These are phyloP conservation scores for Salix caprea DNA, from an alignment of 345 rosid species.

Conservation along the genomic window DNA sequence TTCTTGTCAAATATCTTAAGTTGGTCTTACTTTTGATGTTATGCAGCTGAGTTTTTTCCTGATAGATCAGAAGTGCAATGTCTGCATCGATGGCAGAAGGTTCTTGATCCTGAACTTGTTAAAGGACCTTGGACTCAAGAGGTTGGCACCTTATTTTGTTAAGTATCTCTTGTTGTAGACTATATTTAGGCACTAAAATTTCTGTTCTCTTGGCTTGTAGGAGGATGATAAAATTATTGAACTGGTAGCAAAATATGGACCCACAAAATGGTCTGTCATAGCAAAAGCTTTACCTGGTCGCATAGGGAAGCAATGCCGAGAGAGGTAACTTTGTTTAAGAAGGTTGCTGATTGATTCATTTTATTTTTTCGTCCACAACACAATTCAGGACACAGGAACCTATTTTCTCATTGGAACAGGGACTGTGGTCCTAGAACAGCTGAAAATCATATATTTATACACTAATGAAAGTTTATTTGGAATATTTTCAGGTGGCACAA, in stretches of 20 bases:
- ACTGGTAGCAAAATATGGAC: slow-evolving; percentile 69
- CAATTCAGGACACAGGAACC: neutral
- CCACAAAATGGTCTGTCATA: slow-evolving; percentile 91
- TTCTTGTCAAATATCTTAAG: neutral
- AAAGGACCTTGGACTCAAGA: slow-evolving; percentile 99
- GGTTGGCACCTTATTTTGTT: slow-evolving; percentile 36
- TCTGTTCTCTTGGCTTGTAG: slow-evolving; percentile 33
- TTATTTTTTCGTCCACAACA: neutral
- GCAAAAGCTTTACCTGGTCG: slow-evolving; percentile 91
- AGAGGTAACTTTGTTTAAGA: slow-evolving; percentile 49
- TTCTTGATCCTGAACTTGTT: slow-evolving; percentile 88
- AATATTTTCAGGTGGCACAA: slow-evolving; percentile 86
- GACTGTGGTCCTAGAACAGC: neutral
- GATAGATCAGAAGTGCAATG: slow-evolving; percentile 97
- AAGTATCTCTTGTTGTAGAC: slow-evolving; percentile 12
- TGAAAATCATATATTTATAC: neutral
- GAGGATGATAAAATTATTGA: slow-evolving; percentile 88
- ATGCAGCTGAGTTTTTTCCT: slow-evolving; percentile 77
- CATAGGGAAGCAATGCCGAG: slow-evolving; percentile 97
- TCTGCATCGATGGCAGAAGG: slow-evolving; percentile 99
- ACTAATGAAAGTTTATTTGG: neutral
- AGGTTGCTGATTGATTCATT: neutral
- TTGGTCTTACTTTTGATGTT: neutral
- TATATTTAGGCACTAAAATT: slow-evolving; percentile 7
- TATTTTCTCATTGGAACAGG: neutral